Base-by-base conservation (phyloP, 2,329 filamentous ascomycete genomes). In the Hirsutella rhossiliensis region DNA sequence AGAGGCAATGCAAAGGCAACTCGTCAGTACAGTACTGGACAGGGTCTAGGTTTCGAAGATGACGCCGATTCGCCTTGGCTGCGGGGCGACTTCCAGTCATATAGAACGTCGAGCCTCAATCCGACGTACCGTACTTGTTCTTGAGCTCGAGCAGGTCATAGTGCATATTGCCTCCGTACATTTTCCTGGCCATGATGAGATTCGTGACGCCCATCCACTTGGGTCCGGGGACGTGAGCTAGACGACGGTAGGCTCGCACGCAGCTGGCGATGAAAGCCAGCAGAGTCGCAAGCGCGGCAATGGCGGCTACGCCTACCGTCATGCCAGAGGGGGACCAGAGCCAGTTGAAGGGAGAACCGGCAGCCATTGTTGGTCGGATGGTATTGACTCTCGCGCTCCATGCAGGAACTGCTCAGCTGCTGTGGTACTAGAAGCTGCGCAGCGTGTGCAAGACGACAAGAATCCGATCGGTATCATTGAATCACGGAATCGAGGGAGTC, bases 51-150 rank as follows among this genome's bases (percentile, higher is more conserved):
- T n/a, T n/a, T n/a, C n/a, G n/a, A n/a, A n/a, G n/a, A n/a, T n/a
- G n/a, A n/a, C n/a, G n/a, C n/a, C n/a, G n/a, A n/a, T n/a, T n/a
- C n/a, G n/a, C n/a, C n/a, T n/a, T n/a, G n/a, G n/a, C n/a, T n/a
- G n/a, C n/a, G n/a, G n/a, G n/a, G n/a, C n/a, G n/a, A n/a, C n/a
- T n/a, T n/a, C n/a, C n/a, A n/a, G n/a, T n/a, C n/a, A n/a, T n/a
- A n/a, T n/a, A n/a, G n/a, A n/a, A n/a, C n/a, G n/a, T n/a, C n/a
- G n/a, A n/a, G n/a, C n/a, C 27, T 27, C 17, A 20, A 13, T 18
- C 17, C 38, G n/a, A 54, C 51, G 32, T 36, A 57, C 54, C 54
- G 41, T 61, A 59, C 43, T 55, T 52, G 39, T 54, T 40, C 37
- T 43, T 50, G 11, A 56, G 52, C n/a, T 59, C 50, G 30, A 51